Conservation (phyloP, 2,329 filamentous ascomycete genomes). For the Ophiocordyceps unilateralis region DNA sequence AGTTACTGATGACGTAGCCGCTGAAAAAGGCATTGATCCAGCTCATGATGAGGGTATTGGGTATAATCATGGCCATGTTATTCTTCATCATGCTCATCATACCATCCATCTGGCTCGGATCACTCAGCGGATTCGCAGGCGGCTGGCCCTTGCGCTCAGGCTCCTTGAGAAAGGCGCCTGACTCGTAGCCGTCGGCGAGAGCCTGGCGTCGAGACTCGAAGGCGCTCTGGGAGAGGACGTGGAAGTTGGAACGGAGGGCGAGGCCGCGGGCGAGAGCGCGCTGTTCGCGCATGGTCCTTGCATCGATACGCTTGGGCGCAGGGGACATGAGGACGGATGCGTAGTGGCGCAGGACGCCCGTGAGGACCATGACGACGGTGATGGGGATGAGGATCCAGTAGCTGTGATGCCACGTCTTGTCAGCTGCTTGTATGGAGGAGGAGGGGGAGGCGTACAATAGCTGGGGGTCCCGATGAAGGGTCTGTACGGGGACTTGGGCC, state of each 20-base stretch:
- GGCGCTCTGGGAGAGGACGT: slow-evolving; percentile 57
- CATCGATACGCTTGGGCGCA: slow-evolving; percentile 65
- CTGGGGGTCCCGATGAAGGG: slow-evolving; percentile 96
- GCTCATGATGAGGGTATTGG: slow-evolving; percentile 97
- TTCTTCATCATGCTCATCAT: slow-evolving; percentile 99
- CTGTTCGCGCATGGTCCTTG: slow-evolving; percentile 68
- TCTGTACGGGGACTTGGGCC: slow-evolving; percentile 76
- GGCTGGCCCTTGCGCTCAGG: slow-evolving; percentile 74
- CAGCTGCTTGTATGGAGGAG: background rate
- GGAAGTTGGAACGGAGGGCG: slow-evolving; percentile 66
- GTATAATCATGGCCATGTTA: slow-evolving; percentile 99
- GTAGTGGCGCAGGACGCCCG: slow-evolving; percentile 90
- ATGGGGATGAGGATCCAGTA: slow-evolving; percentile 99
- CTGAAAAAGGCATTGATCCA: slow-evolving; percentile 99
- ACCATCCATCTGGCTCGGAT: slow-evolving; percentile 93
- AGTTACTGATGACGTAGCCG: slow-evolving; percentile 83
- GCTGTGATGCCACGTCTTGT: slow-evolving; percentile 27
- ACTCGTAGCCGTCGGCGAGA: slow-evolving; percentile 66
- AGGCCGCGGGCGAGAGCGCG: slow-evolving; percentile 70
- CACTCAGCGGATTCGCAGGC: slow-evolving; percentile 82
- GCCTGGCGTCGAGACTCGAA: slow-evolving; percentile 71
- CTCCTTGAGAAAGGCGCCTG: slow-evolving; percentile 76
- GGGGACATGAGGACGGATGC: slow-evolving; percentile 79
- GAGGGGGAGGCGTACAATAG: slow-evolving; percentile 58
- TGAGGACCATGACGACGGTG: slow-evolving; percentile 93